A percentile compares a stretch with the other conserved stretches of the same genome.
Evolutionary conservation across 208 protist species (phyloP).

Genomic region (Leishmania braziliensis): DNA sequence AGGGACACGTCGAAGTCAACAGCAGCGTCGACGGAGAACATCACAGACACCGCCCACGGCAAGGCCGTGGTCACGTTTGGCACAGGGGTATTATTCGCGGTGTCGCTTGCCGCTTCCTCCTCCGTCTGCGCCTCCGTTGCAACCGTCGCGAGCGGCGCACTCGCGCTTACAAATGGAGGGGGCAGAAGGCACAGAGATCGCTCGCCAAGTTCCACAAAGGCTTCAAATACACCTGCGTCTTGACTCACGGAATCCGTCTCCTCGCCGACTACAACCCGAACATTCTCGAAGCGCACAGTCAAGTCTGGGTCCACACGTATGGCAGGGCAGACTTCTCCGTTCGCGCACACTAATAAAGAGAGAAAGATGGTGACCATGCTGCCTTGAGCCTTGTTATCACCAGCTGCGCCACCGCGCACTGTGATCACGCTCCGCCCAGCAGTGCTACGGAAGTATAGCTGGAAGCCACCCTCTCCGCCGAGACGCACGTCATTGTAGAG

Average conservation of each 20-base stretch:
- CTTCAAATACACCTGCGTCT: not conserved
- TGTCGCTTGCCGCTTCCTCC: not conserved
- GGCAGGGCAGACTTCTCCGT: constrained; percentile 24
- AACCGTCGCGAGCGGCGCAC: not conserved
- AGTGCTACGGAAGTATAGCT: constrained; percentile 25
- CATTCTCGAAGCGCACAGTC: constrained; percentile 31
- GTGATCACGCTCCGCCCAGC: constrained; percentile 28
- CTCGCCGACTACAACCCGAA: constrained; percentile 13
- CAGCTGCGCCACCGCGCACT: constrained; percentile 15
- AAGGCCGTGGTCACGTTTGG: not conserved
- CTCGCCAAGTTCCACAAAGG: constrained; percentile 25
- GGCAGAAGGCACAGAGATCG: constrained; percentile 31
- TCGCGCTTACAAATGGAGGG: not conserved
- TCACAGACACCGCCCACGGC: not conserved
- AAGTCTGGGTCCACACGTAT: constrained; percentile 27
- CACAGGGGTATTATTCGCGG: not conserved
- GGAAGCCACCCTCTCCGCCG: constrained; percentile 19
- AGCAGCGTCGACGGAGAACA: constrained; percentile 5
- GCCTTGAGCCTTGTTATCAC: not conserved
- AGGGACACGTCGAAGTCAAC: constrained; percentile 21
- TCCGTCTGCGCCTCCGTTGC: not conserved
- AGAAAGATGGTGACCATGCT: constrained; percentile 5
- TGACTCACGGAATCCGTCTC: not conserved
- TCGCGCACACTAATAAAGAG: constrained; percentile 12
- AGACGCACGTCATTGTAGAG: constrained; percentile 22